Conservation (phyloP, 768 basidiomycete genomes). For the Lyophyllum decastes region DNA sequence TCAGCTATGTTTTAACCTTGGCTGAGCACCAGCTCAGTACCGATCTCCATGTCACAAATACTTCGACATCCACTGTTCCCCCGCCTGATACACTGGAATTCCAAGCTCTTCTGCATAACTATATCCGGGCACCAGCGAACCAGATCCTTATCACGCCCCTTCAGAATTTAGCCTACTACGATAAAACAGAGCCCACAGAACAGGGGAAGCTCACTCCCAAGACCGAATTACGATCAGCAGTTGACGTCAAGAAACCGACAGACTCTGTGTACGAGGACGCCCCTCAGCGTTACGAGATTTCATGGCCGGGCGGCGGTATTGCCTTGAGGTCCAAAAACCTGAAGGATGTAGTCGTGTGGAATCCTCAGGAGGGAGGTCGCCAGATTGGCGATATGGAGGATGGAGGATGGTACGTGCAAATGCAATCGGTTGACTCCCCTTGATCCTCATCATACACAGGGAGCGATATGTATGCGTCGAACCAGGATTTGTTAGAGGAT, state of each 20-base stretch:
- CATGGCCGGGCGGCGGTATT: slow-evolving; percentile 60
- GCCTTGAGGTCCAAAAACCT: slow-evolving; percentile 54
- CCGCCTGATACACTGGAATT: slow-evolving; percentile 64
- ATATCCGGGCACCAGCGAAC: slow-evolving; percentile 68
- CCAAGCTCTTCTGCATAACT: slow-evolving; percentile 93
- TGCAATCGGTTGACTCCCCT: neutral
- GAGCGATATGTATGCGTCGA: slow-evolving; percentile 88
- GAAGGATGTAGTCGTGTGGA: slow-evolving; percentile 93
- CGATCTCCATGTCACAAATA: slow-evolving; percentile 80
- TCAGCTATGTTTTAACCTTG: slow-evolving; percentile 83
- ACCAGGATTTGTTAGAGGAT: slow-evolving; percentile 82
- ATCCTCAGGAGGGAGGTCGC: slow-evolving; percentile 75
- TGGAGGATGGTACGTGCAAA: slow-evolving; percentile 72
- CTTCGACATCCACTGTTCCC: slow-evolving; percentile 41
- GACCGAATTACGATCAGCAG: slow-evolving; percentile 58
- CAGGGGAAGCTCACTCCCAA: slow-evolving; percentile 51
- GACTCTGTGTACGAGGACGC: slow-evolving; percentile 80
- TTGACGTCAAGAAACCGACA: slow-evolving; percentile 68
- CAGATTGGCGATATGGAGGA: slow-evolving; percentile 90
- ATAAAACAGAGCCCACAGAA: slow-evolving; percentile 73
- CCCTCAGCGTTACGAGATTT: slow-evolving; percentile 53
- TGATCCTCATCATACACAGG: slow-evolving; percentile 40
- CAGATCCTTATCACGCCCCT: slow-evolving; percentile 65
- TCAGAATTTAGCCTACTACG: slow-evolving; percentile 65
- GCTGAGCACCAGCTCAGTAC: slow-evolving; percentile 73